Percentiles rank a stretch among this genome's conserved stretches.
These are phyloP conservation scores for Coleophoma crateriformis DNA, from an alignment of 2,329 filamentous ascomycete genomes.

Conservation along the genomic window DNA sequence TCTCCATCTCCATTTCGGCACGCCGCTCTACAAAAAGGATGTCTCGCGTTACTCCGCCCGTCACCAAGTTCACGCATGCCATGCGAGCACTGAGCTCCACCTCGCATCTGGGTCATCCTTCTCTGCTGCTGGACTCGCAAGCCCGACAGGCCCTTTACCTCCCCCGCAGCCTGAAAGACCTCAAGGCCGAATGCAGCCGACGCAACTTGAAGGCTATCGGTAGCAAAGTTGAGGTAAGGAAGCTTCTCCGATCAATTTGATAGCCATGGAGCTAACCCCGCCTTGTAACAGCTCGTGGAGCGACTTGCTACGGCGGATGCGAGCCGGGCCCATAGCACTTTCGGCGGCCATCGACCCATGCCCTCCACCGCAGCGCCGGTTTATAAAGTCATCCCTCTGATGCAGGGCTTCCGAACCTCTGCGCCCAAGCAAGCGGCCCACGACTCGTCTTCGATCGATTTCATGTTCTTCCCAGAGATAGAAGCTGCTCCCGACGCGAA, in stretches of 20 bases:
- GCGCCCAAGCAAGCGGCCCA: conserved; percentile 28
- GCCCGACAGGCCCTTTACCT: conserved; percentile 14
- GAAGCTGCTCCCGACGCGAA: conserved; percentile 20
- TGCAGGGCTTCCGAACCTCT: conserved; percentile 56
- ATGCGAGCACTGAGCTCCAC: conserved; percentile 20
- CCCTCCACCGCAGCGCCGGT: conserved; percentile 27
- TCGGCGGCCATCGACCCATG: conserved; percentile 23
- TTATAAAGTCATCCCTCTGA: conserved; percentile 47
- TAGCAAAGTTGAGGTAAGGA: conserved; percentile 21
- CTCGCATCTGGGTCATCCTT: conserved; percentile 15
- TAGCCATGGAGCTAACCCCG: not conserved
- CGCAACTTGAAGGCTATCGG: conserved; percentile 16
- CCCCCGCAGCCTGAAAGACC: conserved; percentile 19
- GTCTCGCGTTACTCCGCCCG: conserved; percentile 25
- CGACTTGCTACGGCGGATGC: conserved; percentile 18
- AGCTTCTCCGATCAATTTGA: not conserved
- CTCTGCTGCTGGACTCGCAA: conserved; percentile 14
- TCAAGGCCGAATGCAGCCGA: conserved; percentile 19
- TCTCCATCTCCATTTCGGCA: not conserved
- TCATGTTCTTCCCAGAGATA: conserved; percentile 45
- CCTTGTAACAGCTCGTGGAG: conserved; percentile 16
- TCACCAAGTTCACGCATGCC: conserved; percentile 19
- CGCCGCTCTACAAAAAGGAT: conserved; percentile 12
- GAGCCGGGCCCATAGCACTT: conserved; percentile 19
- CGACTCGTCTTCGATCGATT: conserved; percentile 39